Base-by-base conservation (phyloP, 129 eudicot genomes). In the Lactuca sativa region DNA sequence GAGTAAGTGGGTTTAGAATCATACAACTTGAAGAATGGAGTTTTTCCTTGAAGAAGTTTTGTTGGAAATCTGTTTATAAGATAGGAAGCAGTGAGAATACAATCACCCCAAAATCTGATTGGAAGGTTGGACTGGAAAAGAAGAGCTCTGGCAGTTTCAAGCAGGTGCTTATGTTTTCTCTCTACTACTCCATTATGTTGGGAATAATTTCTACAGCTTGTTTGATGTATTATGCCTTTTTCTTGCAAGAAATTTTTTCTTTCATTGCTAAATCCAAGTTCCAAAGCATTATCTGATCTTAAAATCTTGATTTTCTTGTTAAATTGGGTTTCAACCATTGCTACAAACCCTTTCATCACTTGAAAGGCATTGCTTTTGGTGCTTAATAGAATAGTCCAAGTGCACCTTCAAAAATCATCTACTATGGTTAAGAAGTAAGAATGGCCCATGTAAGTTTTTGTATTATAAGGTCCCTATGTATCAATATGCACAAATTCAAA, bases 181-280 rank as follows among this genome's bases (percentile, higher is more conserved):
- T 40, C 68, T 8, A 63, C 68, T 0, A 41, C 25, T 3, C 68
- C 68, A 63, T 63, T 63, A 4, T 63, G 68, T 63, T 63, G 54
- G 0, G 68, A 55, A 1, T 34, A 38, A 2, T 21, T 31, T 16
- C 10, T 40, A 17, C 68, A 63, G 0, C 33, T 33, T 0, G 54
- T 63, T 10, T 40, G 68, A 41, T 63, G 68, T 2, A 63, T 16
- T 3, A 63, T 63, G 4, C 68, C 68, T 9, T n/a, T 15, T 2
- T 4, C 3, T 6, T 9, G 1, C 2, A 33, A 63, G 4, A 4
- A 38, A 63, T n/a, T 18, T 2, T 0, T 9, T 3, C 53, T 5
- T 44, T 44, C 68, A 16, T 3, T 63, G 3, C 12, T 40, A 13
- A 3, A 44, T 2, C 3, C 14, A 4, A 63, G 43, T 36, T 63